Evolutionary conservation across 1,284 basidiomycete species (phyloP), one percentile per base, ranked within the genome.

Genomic region (Cerioporus squamosus): DNA sequence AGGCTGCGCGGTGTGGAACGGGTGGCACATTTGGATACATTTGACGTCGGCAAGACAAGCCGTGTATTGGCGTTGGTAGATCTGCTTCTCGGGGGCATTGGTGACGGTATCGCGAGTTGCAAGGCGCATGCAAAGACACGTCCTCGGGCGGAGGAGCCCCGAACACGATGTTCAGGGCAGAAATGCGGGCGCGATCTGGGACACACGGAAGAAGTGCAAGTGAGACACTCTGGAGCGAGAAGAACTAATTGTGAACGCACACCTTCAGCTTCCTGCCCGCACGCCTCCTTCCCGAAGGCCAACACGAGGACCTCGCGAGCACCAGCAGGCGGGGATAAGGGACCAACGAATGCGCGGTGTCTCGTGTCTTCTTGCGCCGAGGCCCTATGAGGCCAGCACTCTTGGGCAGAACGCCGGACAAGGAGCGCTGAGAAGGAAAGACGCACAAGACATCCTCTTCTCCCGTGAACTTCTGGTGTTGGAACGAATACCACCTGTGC

Each of bases 391-490:
- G 40, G n/a, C 40, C n/a, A 18, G 15, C 48, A 15, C 24, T 38
- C 9, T 40, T 8, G 23, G 38, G 12, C 9, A 26, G 15, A 20
- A 42, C 23, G 48, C 22, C 48, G 18, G 15, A 22, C 23, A 38
- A 48, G 36, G 39, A 22, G 22, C 46, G 39, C 24, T 23, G 48
- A 50, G 48, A 50, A 50, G 48, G 6, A 23, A 5, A 40, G 48
- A 29, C 38, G 39, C 38, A 26, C 31, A 29, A 22, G 2, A 17
- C 9, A n/a, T 23, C 23, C 26, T 42, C 46, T 48, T 50, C 48
- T 50, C 48, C 48, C 48, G 38, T 50, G 48, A 50, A 50, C 36
- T 50, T 50, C 48, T 42, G 23, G n/a, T n/a, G 14, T 29, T 40
- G 23, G 48, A 36, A 36, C 6, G 23, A 20, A 38, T 40, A 23